A percentile compares a stretch with the other conserved stretches of the same genome.
Evolutionary conservation across 169 alveolate genomes (phyloP).

Genomic region (Perkinsus olseni): DNA sequence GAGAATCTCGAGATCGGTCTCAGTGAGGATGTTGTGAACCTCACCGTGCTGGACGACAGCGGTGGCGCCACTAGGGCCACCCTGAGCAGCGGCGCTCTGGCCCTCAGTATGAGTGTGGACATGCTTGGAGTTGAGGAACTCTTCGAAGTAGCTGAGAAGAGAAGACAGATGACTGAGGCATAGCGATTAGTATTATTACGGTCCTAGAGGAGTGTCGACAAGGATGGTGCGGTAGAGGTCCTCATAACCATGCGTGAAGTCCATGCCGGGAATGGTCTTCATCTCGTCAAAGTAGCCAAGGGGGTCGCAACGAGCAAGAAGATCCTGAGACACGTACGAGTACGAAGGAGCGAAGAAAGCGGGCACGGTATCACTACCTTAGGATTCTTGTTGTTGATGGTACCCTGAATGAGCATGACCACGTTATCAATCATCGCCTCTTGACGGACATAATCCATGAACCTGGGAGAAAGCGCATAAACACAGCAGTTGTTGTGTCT

Average conservation of each 20-base stretch:
- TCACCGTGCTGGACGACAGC: background rate
- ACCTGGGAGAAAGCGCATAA: slow-evolving; percentile 31
- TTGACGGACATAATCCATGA: slow-evolving; percentile 41
- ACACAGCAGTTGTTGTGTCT: background rate
- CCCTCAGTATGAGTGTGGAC: background rate
- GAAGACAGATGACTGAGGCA: background rate
- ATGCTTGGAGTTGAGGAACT: slow-evolving; percentile 41
- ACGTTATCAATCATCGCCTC: slow-evolving; percentile 97
- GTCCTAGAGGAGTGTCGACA: slow-evolving; percentile 96
- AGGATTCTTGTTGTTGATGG: slow-evolving; percentile 79
- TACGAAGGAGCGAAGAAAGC: slow-evolving; percentile 12
- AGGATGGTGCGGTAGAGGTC: slow-evolving; percentile 89
- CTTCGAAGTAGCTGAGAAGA: slow-evolving; percentile 50
- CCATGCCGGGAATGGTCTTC: slow-evolving; percentile 83
- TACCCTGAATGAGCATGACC: slow-evolving; percentile 92
- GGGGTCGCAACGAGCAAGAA: slow-evolving; percentile 89
- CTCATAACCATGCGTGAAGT: slow-evolving; percentile 84
- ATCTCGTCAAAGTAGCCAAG: slow-evolving; percentile 96
- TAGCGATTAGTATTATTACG: background rate
- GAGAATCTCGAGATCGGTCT: slow-evolving; percentile 65
- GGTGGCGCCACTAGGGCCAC: background rate
- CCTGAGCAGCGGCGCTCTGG: background rate
- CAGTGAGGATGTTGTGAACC: slow-evolving; percentile 18
- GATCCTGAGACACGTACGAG: slow-evolving; percentile 42
- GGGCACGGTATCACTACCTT: slow-evolving; percentile 37